Percentiles rank a stretch among this genome's conserved stretches.
Conservation (phyloP, 768 basidiomycete species). For the Floccularia luteovirens region DNA sequence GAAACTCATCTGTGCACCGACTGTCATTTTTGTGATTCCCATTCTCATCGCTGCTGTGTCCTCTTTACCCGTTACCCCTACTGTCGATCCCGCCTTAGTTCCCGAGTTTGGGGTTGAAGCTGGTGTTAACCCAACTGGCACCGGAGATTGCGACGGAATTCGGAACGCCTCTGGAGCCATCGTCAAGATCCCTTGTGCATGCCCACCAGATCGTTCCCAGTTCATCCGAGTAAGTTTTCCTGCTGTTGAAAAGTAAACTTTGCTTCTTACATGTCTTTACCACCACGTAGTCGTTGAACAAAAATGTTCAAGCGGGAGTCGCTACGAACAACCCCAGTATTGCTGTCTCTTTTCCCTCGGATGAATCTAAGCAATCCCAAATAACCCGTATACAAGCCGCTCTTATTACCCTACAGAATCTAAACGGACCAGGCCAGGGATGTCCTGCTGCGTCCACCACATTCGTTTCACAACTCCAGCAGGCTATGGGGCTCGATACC, state of each 20-base stretch:
- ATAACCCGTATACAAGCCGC: constrained; percentile 51
- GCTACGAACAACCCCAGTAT: constrained; percentile 62
- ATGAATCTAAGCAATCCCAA: constrained; percentile 42
- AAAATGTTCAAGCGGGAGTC: constrained; percentile 52
- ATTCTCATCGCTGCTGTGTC: constrained; percentile 26
- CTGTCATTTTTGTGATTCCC: too few relatives aligned
- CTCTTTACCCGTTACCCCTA: constrained; percentile 23
- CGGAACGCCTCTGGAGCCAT: constrained; percentile 46
- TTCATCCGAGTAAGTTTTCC: constrained; percentile 40
- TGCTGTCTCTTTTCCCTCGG: constrained; percentile 54
- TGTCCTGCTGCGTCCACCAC: constrained; percentile 65
- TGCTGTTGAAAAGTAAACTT: not conserved
- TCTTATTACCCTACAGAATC: constrained; percentile 65
- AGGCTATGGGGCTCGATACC: constrained; percentile 25
- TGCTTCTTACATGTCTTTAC: not conserved
- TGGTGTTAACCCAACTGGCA: constrained; percentile 55
- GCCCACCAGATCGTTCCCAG: constrained; percentile 46
- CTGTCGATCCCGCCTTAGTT: constrained; percentile 36
- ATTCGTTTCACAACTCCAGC: constrained; percentile 35
- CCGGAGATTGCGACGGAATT: constrained; percentile 56
- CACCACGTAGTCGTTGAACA: constrained; percentile 28
- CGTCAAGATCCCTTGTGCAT: constrained; percentile 57
- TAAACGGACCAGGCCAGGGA: constrained; percentile 58
- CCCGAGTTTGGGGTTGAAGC: constrained; percentile 52
- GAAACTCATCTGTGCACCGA: too few relatives aligned